These are phyloP conservation scores for Solanum chacoense DNA, from an alignment of 305 asterid species.

Conservation along the genomic window DNA sequence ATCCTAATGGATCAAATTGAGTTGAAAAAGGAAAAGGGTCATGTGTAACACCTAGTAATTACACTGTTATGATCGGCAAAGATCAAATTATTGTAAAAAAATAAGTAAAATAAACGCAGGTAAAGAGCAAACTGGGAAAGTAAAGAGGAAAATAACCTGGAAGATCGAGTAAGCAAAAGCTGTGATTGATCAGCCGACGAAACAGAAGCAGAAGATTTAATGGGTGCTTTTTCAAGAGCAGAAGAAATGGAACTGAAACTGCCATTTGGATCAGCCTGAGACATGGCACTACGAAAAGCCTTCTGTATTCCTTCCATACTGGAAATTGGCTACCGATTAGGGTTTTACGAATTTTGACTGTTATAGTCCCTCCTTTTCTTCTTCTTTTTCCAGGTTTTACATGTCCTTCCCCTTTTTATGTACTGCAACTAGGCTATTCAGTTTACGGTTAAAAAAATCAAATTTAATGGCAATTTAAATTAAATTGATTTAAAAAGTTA, in stretches of 20 bases:
- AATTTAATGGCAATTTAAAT: neutral
- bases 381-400: neutral
- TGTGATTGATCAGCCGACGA: slow-evolving; percentile 27
- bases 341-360: neutral
- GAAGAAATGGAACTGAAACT: slow-evolving; percentile 32
- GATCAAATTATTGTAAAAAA: neutral
- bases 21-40: neutral
- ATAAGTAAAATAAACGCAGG: neutral
- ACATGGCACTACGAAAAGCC: slow-evolving; percentile 32
- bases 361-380: neutral
- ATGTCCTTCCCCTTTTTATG: neutral
- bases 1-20: neutral
- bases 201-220: slow-evolving; percentile 17
- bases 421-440: neutral
- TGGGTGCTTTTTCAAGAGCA: slow-evolving; percentile 34
- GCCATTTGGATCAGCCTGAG: slow-evolving; percentile 28
- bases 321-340: neutral
- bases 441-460: neutral
- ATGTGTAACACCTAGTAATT: neutral
- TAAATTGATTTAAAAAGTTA: neutral
- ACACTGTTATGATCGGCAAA: neutral
- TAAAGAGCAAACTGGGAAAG: neutral
- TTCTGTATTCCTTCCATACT: slow-evolving; percentile 46
- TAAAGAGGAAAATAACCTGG: slow-evolving; percentile 20
- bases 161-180: slow-evolving; percentile 33